Conservation (phyloP, 23 red algal genomes). For the Chondrus crispus region DNA sequence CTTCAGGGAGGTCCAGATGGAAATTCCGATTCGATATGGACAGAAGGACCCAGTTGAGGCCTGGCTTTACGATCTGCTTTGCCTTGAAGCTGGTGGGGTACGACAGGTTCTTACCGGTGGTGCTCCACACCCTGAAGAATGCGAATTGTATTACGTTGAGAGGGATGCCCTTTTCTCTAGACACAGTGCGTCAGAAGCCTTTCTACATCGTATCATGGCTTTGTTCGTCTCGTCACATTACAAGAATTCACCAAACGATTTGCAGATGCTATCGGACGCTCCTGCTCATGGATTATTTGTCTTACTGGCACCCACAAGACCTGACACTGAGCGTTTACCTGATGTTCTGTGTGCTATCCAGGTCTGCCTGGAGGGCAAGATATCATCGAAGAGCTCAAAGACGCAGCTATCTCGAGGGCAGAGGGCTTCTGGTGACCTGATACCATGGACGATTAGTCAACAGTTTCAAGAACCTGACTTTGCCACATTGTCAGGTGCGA, state of each 20-base stretch:
- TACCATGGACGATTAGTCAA: slow-evolving; percentile 96
- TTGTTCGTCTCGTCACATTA: slow-evolving; percentile 96
- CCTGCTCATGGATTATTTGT: slow-evolving; percentile 91
- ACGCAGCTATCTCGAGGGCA: slow-evolving; percentile 61
- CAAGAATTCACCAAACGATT: slow-evolving; percentile 97
- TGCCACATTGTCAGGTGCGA: slow-evolving; percentile 77
- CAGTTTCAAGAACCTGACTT: slow-evolving; percentile 95
- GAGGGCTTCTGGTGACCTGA: slow-evolving; percentile 86
- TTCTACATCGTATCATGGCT: slow-evolving; percentile 81
- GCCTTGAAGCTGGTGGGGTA: slow-evolving; percentile 73
- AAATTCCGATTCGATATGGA: slow-evolving; percentile 86
- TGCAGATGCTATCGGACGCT: slow-evolving; percentile 94
- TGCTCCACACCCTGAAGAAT: slow-evolving; percentile 81
- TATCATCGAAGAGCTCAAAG: slow-evolving; percentile 58
- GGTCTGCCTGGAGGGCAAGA: slow-evolving; percentile 89
- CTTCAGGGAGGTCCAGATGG: slow-evolving; percentile 86
- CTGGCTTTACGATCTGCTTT: slow-evolving; percentile 94
- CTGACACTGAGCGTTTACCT: slow-evolving; percentile 66
- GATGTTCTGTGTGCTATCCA: slow-evolving; percentile 91
- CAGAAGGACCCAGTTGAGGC: slow-evolving; percentile 86
- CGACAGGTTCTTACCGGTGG: slow-evolving; percentile 48
- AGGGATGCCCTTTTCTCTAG: slow-evolving; percentile 86
- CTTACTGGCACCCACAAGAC: slow-evolving; percentile 73
- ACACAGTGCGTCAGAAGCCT: slow-evolving; percentile 82
- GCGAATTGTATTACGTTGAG: slow-evolving; percentile 84